phyloP scores from a whole-genome alignment of 768 basidiomycete genomes.

The Naganishia friedmannii region DNA sequence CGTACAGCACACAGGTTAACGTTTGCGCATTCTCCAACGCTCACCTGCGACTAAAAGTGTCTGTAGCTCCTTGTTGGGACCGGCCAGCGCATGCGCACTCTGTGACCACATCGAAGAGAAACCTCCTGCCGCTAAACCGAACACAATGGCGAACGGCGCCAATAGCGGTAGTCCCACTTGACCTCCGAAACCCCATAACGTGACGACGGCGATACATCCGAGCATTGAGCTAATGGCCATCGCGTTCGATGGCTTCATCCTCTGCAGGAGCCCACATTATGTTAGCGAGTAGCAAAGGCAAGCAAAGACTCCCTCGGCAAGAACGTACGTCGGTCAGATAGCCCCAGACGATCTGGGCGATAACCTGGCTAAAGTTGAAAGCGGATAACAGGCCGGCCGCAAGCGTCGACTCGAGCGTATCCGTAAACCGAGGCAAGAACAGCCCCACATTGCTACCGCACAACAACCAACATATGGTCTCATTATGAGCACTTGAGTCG shows the following conservation, averaged over 20 bases:
- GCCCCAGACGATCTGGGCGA: slow-evolving; percentile 37
- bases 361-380: slow-evolving; percentile 35
- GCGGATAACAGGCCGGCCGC: slow-evolving; percentile 36
- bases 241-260: slow-evolving; percentile 32
- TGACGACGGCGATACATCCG: slow-evolving; percentile 34
- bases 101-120: slow-evolving; percentile 39
- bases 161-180: slow-evolving; percentile 31
- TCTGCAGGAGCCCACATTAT: slow-evolving; percentile 11
- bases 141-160: slow-evolving; percentile 34
- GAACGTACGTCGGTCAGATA: slow-evolving; percentile 35
- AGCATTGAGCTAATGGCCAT: slow-evolving; percentile 34
- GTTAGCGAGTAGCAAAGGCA: neutral
- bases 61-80: slow-evolving; percentile 35
- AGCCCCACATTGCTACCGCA: slow-evolving; percentile 33
- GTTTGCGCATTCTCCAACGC: neutral
- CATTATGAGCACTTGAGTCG: neutral
- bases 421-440: slow-evolving; percentile 35
- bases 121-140: slow-evolving; percentile 35
- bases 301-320: no score
- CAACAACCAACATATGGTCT: neutral
- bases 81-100: slow-evolving; percentile 32
- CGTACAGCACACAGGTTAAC: neutral
- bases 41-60: slow-evolving; percentile 33
- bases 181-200: slow-evolving; percentile 35
- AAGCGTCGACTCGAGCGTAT: slow-evolving; percentile 30